These are phyloP conservation scores for Nepenthes gracilis DNA, from an alignment of 148 eudicot genomes.

Conservation along the genomic window DNA sequence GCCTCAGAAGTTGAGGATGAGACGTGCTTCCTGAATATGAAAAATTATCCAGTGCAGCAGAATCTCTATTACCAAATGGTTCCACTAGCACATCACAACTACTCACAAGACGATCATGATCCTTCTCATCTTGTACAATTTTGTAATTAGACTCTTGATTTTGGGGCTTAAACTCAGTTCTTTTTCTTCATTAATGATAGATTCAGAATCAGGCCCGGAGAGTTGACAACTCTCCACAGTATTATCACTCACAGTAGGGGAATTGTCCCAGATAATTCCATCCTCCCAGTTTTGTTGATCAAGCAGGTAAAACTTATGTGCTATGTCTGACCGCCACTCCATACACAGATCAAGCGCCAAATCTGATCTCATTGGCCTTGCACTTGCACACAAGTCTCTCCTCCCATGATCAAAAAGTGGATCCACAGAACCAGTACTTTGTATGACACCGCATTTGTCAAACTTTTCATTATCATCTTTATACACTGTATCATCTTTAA, in stretches of 20 bases:
- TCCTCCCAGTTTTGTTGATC: conserved; percentile 97
- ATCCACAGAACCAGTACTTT: conserved; percentile 15
- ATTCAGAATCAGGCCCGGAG: conserved; percentile 57
- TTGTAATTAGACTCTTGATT: conserved; percentile 10
- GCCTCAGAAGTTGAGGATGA: conserved; percentile 81
- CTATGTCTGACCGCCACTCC: conserved; percentile 25
- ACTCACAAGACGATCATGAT: conserved; percentile 20
- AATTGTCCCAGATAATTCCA: conserved; percentile 67
- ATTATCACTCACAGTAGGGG: conserved; percentile 42
- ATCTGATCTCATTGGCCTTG: conserved; percentile 58
- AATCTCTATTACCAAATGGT: conserved; percentile 46
- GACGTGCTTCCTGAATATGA: conserved; percentile 19
- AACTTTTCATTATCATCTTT: conserved; percentile 32
- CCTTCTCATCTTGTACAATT: conserved; percentile 20
- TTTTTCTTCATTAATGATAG: conserved; percentile 18
- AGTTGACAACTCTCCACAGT: conserved; percentile 58
- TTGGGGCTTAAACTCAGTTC: conserved; percentile 17
- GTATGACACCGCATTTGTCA: conserved; percentile 9
- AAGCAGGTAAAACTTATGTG: conserved; percentile 53
- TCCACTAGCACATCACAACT: conserved; percentile 32
- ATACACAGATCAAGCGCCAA: conserved; percentile 18
- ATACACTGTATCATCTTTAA: conserved; percentile 19
- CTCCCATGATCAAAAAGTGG: conserved; percentile 24
- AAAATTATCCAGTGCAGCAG: conserved; percentile 10
- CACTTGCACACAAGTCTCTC: conserved; percentile 45